These are phyloP conservation scores for Cytospora leucostoma DNA, from an alignment of 2,329 filamentous ascomycete genomes.

Conservation along the genomic window DNA sequence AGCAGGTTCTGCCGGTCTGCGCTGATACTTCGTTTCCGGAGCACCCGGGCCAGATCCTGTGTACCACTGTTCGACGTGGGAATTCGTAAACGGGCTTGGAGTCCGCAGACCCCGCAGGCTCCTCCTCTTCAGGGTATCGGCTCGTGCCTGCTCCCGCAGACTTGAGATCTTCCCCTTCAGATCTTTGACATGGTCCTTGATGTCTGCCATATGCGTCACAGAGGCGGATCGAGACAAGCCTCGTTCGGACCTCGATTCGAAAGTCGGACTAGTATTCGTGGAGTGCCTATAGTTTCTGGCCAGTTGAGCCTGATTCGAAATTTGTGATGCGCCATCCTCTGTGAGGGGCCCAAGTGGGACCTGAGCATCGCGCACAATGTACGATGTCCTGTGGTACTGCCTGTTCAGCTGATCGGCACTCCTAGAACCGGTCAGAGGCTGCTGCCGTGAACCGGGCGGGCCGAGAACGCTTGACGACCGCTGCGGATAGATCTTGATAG, in stretches of 20 bases:
- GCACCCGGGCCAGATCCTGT: conserved; percentile 30
- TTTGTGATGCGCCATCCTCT: conserved; percentile 50
- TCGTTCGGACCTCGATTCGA: conserved; percentile 45
- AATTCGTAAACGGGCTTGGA: conserved; percentile 77
- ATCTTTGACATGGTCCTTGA: conserved; percentile 84
- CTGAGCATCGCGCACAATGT: conserved; percentile 41
- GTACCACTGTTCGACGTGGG: conserved; percentile 58
- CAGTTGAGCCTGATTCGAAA: conserved; percentile 4
- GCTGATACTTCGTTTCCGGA: conserved; percentile 22
- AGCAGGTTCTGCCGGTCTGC: conserved; percentile 25
- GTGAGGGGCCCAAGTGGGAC: conserved; percentile 53
- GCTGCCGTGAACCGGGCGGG: conserved; percentile 58
- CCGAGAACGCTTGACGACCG: conserved; percentile 67
- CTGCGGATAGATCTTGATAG: conserved; percentile 47
- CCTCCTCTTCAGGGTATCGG: conserved; percentile 74
- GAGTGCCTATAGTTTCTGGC: conserved; percentile 34
- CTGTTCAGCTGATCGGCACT: conserved; percentile 46
- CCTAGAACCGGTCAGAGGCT: conserved; percentile 45
- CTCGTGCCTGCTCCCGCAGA: conserved; percentile 74
- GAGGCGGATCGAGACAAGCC: conserved; percentile 68
- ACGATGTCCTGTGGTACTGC: conserved; percentile 38
- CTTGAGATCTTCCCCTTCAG: conserved; percentile 83
- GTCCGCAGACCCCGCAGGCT: conserved; percentile 76
- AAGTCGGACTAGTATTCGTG: conserved; percentile 48
- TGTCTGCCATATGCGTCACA: conserved; percentile 68